Percentiles rank a stretch among this genome's conserved stretches.
phyloP scores from a whole-genome alignment of 495 filamentous ascomycete genomes.

The Talaromyces stipitatus region DNA sequence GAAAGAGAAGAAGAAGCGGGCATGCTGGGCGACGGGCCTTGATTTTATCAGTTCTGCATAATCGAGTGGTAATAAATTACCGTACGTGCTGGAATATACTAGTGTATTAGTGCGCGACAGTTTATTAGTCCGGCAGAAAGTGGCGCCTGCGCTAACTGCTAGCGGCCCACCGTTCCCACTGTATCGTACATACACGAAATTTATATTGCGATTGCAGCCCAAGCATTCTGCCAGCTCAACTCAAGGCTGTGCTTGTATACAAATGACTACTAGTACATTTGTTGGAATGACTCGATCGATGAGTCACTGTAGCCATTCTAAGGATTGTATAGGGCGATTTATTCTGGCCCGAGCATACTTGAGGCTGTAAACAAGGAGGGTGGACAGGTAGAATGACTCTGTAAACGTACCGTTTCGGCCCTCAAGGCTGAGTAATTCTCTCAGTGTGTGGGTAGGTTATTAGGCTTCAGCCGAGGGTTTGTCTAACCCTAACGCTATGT shows the following conservation, averaged over 20 bases:
- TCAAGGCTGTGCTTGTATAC: background rate
- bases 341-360: background rate
- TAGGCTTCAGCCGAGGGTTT: background rate
- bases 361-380: background rate
- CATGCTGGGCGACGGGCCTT: background rate
- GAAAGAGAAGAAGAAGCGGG: background rate
- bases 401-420: too few relatives aligned
- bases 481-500: background rate
- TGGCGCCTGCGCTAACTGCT: background rate
- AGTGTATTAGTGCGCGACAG: background rate
- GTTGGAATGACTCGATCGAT: background rate
- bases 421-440: background rate
- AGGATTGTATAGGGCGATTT: background rate
- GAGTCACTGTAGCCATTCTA: background rate
- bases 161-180: background rate
- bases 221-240: background rate
- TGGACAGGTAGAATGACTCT: too few relatives aligned
- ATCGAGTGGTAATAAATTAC: slow-evolving; percentile 1
- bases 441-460: background rate
- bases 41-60: background rate
- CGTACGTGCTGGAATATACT: background rate
- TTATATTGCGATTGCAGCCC: background rate
- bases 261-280: background rate
- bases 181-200: background rate
- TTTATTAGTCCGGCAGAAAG: background rate